phyloP scores from a whole-genome alignment of 2,329 filamentous ascomycete species.

The Parasarocladium wereldwijsianum region DNA sequence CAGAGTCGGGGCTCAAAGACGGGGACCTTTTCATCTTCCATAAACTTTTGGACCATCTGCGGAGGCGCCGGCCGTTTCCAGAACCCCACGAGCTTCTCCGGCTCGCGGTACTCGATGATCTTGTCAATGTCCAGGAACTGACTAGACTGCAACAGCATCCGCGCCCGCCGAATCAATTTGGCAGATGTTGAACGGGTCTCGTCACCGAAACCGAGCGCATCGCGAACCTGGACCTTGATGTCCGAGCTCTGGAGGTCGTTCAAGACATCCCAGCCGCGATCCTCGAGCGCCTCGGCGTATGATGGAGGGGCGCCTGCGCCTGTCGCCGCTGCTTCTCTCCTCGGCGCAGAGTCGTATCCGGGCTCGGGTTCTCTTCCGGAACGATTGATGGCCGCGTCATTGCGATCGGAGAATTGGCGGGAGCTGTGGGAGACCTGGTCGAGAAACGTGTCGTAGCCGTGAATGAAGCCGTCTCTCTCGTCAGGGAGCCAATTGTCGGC shows the following conservation, averaged over 20 bases:
- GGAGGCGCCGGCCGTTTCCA: conserved; percentile 12
- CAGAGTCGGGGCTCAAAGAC: conserved; percentile 10
- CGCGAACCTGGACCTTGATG: conserved; percentile 6
- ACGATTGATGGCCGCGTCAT: conserved; percentile 6
- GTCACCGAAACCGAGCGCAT: conserved; percentile 4
- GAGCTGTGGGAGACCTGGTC: conserved; percentile 19
- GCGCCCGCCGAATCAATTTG: conserved; percentile 10
- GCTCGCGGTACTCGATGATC: conserved; percentile 18
- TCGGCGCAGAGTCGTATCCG: neutral
- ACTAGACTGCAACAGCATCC: conserved; percentile 16
- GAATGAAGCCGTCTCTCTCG: conserved; percentile 14
- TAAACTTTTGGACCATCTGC: conserved; percentile 10
- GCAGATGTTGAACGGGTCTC: conserved; percentile 1
- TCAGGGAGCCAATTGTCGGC: conserved; percentile 9
- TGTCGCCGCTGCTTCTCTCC: too few species aligned
- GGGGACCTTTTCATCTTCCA: conserved; percentile 6
- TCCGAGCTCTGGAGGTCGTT: conserved; percentile 11
- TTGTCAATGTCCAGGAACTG: conserved; percentile 23
- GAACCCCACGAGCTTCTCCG: conserved; percentile 9
- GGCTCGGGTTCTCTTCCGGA: neutral
- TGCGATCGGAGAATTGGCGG: conserved; percentile 14
- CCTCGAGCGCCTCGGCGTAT: conserved; percentile 10
- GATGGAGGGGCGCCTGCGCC: conserved; percentile 9
- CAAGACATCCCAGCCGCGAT: conserved; percentile 11
- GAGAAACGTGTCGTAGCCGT: conserved; percentile 24